Conservation (phyloP, 495 filamentous ascomycete species). For the Podospora anserina region DNA sequence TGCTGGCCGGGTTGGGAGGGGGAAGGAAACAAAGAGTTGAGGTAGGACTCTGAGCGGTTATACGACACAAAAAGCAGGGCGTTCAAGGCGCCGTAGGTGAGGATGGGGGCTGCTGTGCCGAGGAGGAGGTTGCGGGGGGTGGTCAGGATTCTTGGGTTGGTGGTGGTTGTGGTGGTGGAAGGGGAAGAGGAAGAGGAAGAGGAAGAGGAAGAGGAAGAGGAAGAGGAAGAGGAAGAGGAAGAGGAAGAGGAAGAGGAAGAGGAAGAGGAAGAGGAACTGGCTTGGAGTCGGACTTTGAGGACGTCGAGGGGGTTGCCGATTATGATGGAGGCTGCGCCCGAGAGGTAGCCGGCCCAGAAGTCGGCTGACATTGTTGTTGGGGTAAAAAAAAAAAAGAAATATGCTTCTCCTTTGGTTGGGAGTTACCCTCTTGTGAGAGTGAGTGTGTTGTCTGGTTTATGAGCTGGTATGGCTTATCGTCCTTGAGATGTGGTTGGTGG, state of each 20-base stretch:
- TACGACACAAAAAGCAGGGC: conserved; percentile 82
- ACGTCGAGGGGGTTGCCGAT: conserved; percentile 87
- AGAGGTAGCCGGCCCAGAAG: conserved; percentile 85
- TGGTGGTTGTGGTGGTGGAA: background rate
- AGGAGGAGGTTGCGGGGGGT: conserved; percentile 35
- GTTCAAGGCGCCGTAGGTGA: conserved; percentile 87
- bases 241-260: conserved; percentile 9
- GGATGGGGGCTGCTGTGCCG: conserved; percentile 74
- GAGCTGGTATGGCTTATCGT: background rate
- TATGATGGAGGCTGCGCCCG: conserved; percentile 75
- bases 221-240: conserved; percentile 13
- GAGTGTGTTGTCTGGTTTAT: background rate
- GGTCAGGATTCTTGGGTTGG: background rate
- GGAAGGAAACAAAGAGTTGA: conserved; percentile 43
- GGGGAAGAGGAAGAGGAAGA: conserved; percentile 7
- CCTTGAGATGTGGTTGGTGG: background rate
- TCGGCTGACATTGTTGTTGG: conserved; percentile 64
- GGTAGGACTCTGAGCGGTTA: conserved; percentile 64
- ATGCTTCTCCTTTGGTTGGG: too few relatives aligned
- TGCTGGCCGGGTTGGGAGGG: conserved; percentile 7
- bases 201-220: conserved; percentile 14
- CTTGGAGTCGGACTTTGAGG: conserved; percentile 79
- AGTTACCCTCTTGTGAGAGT: too few relatives aligned
- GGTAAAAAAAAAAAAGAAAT: background rate
- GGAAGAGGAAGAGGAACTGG: conserved; percentile 31